Evolutionary conservation across 2,329 filamentous ascomycete species (phyloP).

Genomic region (Apiospora saccharicola): DNA sequence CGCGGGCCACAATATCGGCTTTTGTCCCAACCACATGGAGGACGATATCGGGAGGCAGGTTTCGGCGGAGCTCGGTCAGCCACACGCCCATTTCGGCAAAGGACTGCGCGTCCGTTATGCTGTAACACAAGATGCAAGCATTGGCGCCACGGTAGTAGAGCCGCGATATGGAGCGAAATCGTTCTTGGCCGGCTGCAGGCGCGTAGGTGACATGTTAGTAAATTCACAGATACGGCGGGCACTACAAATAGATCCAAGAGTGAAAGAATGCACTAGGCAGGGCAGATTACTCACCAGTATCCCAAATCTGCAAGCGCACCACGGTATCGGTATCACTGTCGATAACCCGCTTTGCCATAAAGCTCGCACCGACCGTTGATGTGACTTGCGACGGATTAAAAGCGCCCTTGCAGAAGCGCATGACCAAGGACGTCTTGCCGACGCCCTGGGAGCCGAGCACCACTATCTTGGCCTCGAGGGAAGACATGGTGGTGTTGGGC

Average conservation of each 20-base stretch:
- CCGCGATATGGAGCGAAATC: conserved; percentile 91
- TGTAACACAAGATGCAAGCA: conserved; percentile 92
- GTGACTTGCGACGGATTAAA: conserved; percentile 71
- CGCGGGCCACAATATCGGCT: conserved; percentile 85
- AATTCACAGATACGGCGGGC: conserved; percentile 26
- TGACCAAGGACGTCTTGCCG: conserved; percentile 80
- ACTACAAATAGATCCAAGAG: not conserved
- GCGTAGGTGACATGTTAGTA: not conserved
- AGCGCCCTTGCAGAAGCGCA: conserved; percentile 76
- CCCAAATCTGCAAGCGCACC: conserved; percentile 95
- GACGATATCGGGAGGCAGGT: conserved; percentile 79
- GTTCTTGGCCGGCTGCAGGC: conserved; percentile 79
- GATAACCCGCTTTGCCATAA: conserved; percentile 79
- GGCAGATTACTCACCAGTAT: conserved; percentile 67
- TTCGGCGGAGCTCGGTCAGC: conserved; percentile 84
- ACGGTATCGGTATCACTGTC: conserved; percentile 86
- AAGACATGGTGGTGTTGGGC: conserved; percentile 51
- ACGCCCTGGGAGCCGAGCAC: conserved; percentile 82
- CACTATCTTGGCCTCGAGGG: conserved; percentile 82
- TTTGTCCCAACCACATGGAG: conserved; percentile 97
- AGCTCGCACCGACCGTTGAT: conserved; percentile 81
- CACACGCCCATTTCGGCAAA: conserved; percentile 94
- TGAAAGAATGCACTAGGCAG: not conserved
- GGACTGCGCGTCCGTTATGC: conserved; percentile 84
- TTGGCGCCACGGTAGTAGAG: conserved; percentile 97